Conservation (phyloP, 2,329 filamentous ascomycete species). For the Aspergillus tanneri region DNA sequence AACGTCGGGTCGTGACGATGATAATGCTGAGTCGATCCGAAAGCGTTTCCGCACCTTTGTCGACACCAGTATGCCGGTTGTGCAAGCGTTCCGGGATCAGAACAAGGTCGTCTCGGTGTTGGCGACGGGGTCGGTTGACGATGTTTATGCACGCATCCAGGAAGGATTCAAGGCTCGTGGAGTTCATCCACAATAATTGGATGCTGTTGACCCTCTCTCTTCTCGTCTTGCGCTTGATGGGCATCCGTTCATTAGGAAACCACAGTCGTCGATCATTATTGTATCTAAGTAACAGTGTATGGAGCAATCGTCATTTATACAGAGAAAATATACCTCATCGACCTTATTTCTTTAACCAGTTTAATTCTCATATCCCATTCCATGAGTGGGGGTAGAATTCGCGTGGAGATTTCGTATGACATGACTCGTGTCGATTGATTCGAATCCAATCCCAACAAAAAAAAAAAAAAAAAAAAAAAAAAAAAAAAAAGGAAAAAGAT, state of each 20-base stretch:
- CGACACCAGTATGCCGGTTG: slow-evolving; percentile 96
- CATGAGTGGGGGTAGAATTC: neutral
- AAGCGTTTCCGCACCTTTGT: slow-evolving; percentile 94
- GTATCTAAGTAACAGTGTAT: neutral
- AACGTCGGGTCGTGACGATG: slow-evolving; percentile 86
- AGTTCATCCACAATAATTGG: slow-evolving; percentile 24
- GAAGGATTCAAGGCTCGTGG: slow-evolving; percentile 48
- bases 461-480: no score
- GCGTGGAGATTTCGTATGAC: slow-evolving; percentile 7
- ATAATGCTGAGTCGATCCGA: slow-evolving; percentile 92
- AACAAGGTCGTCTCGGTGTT: slow-evolving; percentile 77
- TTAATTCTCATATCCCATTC: neutral
- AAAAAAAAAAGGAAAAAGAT: no score
- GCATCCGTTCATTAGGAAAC: neutral
- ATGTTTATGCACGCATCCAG: slow-evolving; percentile 59
- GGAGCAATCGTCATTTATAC: neutral
- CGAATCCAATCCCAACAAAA: slow-evolving; percentile 14
- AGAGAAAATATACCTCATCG: neutral
- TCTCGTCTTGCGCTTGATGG: neutral
- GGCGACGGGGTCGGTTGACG: slow-evolving; percentile 66
- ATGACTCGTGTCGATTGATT: slow-evolving; percentile 24
- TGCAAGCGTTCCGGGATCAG: slow-evolving; percentile 76
- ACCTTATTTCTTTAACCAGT: neutral
- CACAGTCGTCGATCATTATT: no score
- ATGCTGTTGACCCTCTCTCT: slow-evolving; percentile 11